phyloP scores from a whole-genome alignment of 257 asterid genomes.

The Agastache rugosa region DNA sequence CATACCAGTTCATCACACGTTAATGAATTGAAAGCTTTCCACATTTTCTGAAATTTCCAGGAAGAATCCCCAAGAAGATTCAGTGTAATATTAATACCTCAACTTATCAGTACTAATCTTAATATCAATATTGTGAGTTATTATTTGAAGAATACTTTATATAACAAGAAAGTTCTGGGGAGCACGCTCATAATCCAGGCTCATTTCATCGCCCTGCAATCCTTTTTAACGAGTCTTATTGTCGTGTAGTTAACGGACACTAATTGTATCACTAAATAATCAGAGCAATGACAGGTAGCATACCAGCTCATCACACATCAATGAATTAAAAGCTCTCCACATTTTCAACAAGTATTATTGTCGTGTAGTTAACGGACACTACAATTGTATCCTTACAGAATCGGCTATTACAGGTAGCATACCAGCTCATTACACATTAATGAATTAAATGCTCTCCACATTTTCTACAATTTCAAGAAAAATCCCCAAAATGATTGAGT shows the following conservation, averaged over 20 bases:
- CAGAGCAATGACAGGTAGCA: not conserved
- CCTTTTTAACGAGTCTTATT: not conserved
- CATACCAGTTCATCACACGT: slow-evolving; percentile 15
- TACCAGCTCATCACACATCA: slow-evolving; percentile 10
- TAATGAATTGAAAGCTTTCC: not conserved
- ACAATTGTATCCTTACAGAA: not conserved
- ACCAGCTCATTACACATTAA: slow-evolving; percentile 14
- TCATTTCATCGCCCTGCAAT: not conserved
- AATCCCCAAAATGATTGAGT: not conserved
- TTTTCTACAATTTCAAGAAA: not conserved
- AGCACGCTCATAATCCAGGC: not conserved
- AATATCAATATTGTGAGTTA: not conserved
- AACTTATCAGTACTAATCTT: not conserved
- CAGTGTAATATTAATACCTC: not conserved
- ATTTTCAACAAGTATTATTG: not conserved
- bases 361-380: not conserved
- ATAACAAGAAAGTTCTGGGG: not conserved
- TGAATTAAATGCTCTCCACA: not conserved
- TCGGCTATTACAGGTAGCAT: not conserved
- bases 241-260: not conserved
- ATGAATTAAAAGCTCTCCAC: not conserved
- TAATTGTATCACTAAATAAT: not conserved
- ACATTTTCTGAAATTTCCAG: not conserved
- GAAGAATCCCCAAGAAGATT: not conserved
- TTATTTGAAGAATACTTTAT: not conserved